Percentiles rank a stretch among this genome's conserved stretches.
Evolutionary conservation across 2,329 filamentous ascomycete species (phyloP).

Genomic region (Pyrenochaeta sp.): DNA sequence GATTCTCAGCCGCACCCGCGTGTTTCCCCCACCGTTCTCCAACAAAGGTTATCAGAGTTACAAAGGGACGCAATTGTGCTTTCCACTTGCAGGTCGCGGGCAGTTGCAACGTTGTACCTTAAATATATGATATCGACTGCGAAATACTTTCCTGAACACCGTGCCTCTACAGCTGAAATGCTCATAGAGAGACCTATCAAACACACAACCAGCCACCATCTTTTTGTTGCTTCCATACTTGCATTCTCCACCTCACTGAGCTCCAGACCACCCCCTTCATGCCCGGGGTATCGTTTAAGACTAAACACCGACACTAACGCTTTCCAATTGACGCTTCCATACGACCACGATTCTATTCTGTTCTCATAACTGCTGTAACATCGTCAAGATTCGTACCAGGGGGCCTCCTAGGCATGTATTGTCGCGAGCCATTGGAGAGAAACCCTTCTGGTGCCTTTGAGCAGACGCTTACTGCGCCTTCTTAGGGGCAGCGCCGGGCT

Average conservation of each 20-base stretch:
- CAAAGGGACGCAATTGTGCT: not conserved
- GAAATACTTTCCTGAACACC: not conserved
- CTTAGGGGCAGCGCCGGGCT: slow-evolving; percentile 65
- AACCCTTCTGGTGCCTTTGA: slow-evolving; percentile 18
- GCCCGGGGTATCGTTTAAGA: slow-evolving; percentile 2
- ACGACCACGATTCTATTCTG: slow-evolving; percentile 10
- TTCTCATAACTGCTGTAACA: slow-evolving; percentile 31
- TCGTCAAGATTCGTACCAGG: slow-evolving; percentile 33
- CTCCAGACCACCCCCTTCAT: not conserved
- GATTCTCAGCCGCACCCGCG: not conserved
- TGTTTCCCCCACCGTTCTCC: not conserved
- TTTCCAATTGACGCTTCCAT: slow-evolving; percentile 4
- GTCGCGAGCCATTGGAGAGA: slow-evolving; percentile 22
- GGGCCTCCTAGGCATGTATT: slow-evolving; percentile 19
- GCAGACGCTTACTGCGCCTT: slow-evolving; percentile 62
- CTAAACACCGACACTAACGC: slow-evolving; percentile 7
- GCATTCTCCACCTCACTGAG: not conserved
- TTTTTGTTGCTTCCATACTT: not conserved
- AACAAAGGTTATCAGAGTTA: not conserved
- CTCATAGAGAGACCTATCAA: not conserved
- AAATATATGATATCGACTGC: slow-evolving; percentile 1
- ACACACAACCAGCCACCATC: not conserved
- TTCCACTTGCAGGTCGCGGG: not conserved
- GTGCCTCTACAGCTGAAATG: slow-evolving; percentile 3
- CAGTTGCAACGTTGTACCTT: not conserved